A percentile compares a stretch with the other conserved stretches of the same genome.
Conservation (phyloP, 2,329 filamentous ascomycete species). For the Gliomastix tumulicola region DNA sequence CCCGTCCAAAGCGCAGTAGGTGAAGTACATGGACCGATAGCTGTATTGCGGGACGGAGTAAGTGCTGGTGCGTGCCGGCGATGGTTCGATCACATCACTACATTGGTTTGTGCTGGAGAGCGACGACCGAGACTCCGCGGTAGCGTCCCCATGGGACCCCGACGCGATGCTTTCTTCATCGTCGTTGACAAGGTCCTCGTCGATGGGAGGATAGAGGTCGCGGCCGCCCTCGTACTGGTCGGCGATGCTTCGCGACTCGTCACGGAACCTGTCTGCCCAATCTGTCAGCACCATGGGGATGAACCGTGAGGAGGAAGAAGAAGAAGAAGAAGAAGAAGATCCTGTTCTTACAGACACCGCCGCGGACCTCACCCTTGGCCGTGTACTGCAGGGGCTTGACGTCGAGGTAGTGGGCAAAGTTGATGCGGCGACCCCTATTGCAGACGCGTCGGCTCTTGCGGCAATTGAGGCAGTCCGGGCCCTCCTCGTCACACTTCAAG, state of each 20-base stretch:
- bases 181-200: not conserved
- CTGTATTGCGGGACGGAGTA: constrained; percentile 60
- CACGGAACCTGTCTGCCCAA: constrained; percentile 66
- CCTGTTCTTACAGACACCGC: not conserved
- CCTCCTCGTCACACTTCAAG: constrained; percentile 80
- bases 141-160: no score
- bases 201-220: not conserved
- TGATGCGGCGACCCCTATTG: constrained; percentile 78
- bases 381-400: no score
- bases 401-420: constrained; percentile 49
- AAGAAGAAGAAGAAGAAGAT: not conserved
- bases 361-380: not conserved
- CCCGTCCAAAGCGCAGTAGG: no score
- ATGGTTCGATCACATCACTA: not conserved
- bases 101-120: not conserved
- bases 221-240: constrained; percentile 60
- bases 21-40: no score
- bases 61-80: not conserved
- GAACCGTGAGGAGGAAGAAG: not conserved
- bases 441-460: constrained; percentile 80
- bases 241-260: constrained; percentile 85
- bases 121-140: no score
- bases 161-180: constrained; percentile 1
- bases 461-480: constrained; percentile 66
- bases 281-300: not conserved